These are phyloP conservation scores for Datura wrightii DNA, from an alignment of 257 asterid genomes.

Conservation along the genomic window DNA sequence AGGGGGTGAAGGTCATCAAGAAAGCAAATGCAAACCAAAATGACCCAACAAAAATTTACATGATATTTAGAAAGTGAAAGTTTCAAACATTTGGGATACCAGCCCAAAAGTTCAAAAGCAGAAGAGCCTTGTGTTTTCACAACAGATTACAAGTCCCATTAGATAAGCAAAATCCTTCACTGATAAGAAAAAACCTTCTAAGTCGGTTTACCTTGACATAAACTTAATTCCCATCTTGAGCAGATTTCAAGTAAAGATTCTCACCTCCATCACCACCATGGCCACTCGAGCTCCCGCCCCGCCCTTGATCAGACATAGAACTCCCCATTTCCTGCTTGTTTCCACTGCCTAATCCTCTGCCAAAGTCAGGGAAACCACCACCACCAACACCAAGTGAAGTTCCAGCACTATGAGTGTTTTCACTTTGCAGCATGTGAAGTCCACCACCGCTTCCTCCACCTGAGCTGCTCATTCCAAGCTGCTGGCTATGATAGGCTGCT, in stretches of 20 bases:
- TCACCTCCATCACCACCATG: constrained; percentile 64
- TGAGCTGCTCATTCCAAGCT: constrained; percentile 71
- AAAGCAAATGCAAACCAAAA: not conserved
- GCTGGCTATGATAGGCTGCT: constrained; percentile 68
- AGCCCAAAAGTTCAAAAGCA: not conserved
- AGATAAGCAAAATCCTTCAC: constrained; percentile 30
- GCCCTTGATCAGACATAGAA: constrained; percentile 50
- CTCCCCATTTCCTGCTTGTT: constrained; percentile 68
- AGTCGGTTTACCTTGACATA: not conserved
- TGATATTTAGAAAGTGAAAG: constrained; percentile 32
- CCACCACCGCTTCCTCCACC: constrained; percentile 57
- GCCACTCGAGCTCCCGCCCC: constrained; percentile 51
- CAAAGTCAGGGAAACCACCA: constrained; percentile 65
- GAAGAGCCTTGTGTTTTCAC: constrained; percentile 28
- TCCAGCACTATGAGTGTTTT: constrained; percentile 53
- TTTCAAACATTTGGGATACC: constrained; percentile 20
- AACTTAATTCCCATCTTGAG: constrained; percentile 62
- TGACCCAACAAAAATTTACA: constrained; percentile 47
- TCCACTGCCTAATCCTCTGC: constrained; percentile 51
- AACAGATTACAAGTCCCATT: constrained; percentile 42
- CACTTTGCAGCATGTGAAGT: constrained; percentile 75
- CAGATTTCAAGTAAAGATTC: constrained; percentile 64
- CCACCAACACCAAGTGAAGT: constrained; percentile 42
- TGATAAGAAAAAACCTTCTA: not conserved
- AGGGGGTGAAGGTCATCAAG: not conserved